Evolutionary conservation across 176 grass and related monocot species (phyloP).

Genomic region (Sorghum bicolor): Sorghum_bicolor_NCBIv3 NC_012874.2:4649501-4650000

Average conservation of each 20-base stretch:
- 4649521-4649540: no score
- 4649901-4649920: background rate
- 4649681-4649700: background rate
- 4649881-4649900: background rate
- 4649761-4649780: background rate
- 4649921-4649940: accelerated
- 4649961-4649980: background rate
- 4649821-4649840: background rate
- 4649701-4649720: accelerated
- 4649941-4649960: background rate
- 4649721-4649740: background rate
- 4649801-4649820: background rate
- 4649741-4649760: background rate
- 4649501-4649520: no score
- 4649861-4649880: background rate
- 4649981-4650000: background rate
- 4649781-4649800: accelerated
- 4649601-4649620: no score
- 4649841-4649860: background rate
- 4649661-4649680: background rate
- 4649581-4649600: no score
- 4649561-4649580: accelerated
- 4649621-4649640: no score
- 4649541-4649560: no score
- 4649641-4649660: background rate